Percentiles rank a stretch among this genome's conserved stretches.
phyloP scores from a whole-genome alignment of 345 rosid species.

The Eucalyptus regnans region DNA sequence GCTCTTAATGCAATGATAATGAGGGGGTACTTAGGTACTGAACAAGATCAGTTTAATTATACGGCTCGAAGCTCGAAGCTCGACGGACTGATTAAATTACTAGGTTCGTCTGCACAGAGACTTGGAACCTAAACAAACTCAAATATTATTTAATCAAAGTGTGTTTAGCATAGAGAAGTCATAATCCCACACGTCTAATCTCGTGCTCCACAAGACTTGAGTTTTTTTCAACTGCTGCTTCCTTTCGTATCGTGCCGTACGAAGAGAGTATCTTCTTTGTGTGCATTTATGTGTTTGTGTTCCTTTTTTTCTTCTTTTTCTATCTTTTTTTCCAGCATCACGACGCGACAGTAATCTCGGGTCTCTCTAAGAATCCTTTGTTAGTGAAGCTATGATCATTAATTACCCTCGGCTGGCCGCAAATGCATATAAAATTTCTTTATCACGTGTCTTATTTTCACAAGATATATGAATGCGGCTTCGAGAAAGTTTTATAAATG shows the following conservation, averaged over 20 bases:
- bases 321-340: not conserved
- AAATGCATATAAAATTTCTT: not conserved
- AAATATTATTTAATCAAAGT: not conserved
- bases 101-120: not conserved
- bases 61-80: not conserved
- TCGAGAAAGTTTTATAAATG: not conserved
- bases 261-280: not conserved
- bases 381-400: not conserved
- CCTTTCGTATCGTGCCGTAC: not conserved
- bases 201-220: conserved; percentile 8
- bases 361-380: not conserved
- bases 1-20: not conserved
- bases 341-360: not conserved
- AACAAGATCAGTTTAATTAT: not conserved
- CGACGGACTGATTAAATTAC: not conserved
- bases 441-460: not conserved
- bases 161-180: not conserved
- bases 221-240: not conserved
- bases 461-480: not conserved
- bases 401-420: not conserved
- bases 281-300: not conserved
- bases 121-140: not conserved
- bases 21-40: not conserved
- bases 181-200: conserved; percentile 26
- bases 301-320: not conserved